phyloP scores from a whole-genome alignment of 2,329 filamentous ascomycete genomes.

The Aureobasidium leucospermi region DNA sequence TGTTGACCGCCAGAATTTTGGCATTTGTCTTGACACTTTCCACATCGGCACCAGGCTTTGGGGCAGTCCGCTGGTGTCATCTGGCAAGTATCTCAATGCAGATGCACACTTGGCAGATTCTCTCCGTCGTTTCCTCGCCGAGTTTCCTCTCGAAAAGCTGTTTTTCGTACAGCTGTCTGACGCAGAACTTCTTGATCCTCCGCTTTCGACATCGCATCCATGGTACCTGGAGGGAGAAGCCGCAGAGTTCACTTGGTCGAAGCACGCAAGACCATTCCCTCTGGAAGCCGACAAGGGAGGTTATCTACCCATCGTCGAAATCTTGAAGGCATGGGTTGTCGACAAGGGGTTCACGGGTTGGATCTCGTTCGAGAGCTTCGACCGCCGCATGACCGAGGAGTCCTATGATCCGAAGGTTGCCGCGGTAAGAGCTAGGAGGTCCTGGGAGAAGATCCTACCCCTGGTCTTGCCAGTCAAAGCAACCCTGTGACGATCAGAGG shows the following conservation, averaged over 20 bases:
- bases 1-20: constrained; percentile 65
- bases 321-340: not conserved
- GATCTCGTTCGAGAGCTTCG: not conserved
- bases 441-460: not conserved
- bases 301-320: not conserved
- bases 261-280: not conserved
- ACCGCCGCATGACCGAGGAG: not conserved
- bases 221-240: not conserved
- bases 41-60: constrained; percentile 67
- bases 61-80: constrained; percentile 54
- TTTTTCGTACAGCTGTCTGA: not conserved
- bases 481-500: not conserved
- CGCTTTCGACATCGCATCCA: not conserved
- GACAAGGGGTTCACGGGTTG: not conserved
- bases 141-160: not conserved
- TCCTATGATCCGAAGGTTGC: not conserved
- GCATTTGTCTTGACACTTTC: constrained; percentile 70
- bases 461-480: not conserved
- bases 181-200: not conserved
- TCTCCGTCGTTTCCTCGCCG: not conserved
- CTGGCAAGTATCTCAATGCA: constrained; percentile 48
- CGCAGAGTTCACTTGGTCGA: not conserved
- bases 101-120: not conserved
- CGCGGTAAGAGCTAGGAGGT: not conserved
- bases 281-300: not conserved